Evolutionary conservation across 1,139 yeast genomes (phyloP).

Genomic region (Zygosaccharomyces pseudobailii): DNA sequence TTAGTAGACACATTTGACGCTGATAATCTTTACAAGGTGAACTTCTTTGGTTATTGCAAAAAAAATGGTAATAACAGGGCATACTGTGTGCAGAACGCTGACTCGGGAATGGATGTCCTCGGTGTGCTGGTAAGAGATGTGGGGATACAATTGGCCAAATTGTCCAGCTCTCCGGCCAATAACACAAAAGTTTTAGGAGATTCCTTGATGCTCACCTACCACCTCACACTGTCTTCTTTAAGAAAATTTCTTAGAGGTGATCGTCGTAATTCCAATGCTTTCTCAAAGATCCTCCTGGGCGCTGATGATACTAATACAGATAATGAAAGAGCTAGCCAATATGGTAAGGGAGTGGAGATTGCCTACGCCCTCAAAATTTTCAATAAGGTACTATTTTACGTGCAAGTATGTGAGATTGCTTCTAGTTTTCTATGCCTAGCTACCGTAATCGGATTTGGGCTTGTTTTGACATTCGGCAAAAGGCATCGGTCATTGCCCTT

Average conservation of each 20-base stretch:
- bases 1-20: slow-evolving; percentile 26
- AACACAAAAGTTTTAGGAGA: slow-evolving; percentile 25
- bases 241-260: slow-evolving; percentile 16
- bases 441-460: slow-evolving; percentile 13
- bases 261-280: slow-evolving; percentile 11
- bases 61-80: slow-evolving; percentile 8
- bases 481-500: slow-evolving; percentile 11
- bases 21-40: slow-evolving; percentile 22
- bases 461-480: slow-evolving; percentile 11
- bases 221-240: slow-evolving; percentile 18
- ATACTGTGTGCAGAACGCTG: slow-evolving; percentile 24
- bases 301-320: slow-evolving; percentile 4
- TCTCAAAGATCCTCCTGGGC: slow-evolving; percentile 13
- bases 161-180: slow-evolving; percentile 18
- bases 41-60: slow-evolving; percentile 31
- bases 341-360: slow-evolving; percentile 15
- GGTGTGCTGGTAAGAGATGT: slow-evolving; percentile 28
- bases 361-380: slow-evolving; percentile 14
- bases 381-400: slow-evolving; percentile 11
- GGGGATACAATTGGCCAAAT: slow-evolving; percentile 28
- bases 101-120: slow-evolving; percentile 28
- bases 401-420: slow-evolving; percentile 11
- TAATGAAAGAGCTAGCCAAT: slow-evolving; percentile 5
- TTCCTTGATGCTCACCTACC: slow-evolving; percentile 23
- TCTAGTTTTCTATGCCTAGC: slow-evolving; percentile 7